Evolutionary conservation across 1,284 basidiomycete genomes (phyloP).

Genomic region (Boletus semigastroideus): DNA sequence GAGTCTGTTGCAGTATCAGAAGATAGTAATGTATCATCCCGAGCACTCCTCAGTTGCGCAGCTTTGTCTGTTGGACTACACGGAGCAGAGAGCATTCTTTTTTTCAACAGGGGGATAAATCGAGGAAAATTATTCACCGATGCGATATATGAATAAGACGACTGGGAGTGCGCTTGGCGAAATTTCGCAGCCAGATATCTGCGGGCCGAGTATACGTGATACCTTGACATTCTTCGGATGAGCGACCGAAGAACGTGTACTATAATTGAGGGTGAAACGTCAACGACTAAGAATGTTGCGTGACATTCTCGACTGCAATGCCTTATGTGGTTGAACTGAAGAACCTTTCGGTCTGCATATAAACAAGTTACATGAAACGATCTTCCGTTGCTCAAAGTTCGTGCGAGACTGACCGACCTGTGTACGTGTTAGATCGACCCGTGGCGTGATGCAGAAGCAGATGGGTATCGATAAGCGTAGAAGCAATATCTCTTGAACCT

Average conservation of each 20-base stretch:
- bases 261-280: not conserved
- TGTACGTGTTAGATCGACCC: not conserved
- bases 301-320: not conserved
- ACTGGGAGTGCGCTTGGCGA: not conserved
- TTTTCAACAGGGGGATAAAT: not conserved
- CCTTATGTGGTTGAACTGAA: not conserved
- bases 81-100: constrained; percentile 4
- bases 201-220: not conserved
- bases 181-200: not conserved
- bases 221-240: not conserved
- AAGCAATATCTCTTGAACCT: not conserved
- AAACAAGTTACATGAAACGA: constrained; percentile 2
- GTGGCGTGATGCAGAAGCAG: not conserved
- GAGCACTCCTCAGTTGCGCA: constrained; percentile 30
- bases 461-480: not conserved
- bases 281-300: not conserved
- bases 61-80: constrained; percentile 28
- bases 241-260: not conserved
- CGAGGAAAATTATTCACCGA: not conserved
- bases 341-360: not conserved
- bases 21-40: constrained; percentile 4
- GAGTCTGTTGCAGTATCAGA: not conserved
- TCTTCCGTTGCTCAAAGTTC: not conserved
- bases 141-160: constrained; percentile 8
- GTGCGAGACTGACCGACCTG: not conserved